These are phyloP conservation scores for Trichoderma guizhouense DNA, from an alignment of 2,329 filamentous ascomycete species.

Conservation along the genomic window DNA sequence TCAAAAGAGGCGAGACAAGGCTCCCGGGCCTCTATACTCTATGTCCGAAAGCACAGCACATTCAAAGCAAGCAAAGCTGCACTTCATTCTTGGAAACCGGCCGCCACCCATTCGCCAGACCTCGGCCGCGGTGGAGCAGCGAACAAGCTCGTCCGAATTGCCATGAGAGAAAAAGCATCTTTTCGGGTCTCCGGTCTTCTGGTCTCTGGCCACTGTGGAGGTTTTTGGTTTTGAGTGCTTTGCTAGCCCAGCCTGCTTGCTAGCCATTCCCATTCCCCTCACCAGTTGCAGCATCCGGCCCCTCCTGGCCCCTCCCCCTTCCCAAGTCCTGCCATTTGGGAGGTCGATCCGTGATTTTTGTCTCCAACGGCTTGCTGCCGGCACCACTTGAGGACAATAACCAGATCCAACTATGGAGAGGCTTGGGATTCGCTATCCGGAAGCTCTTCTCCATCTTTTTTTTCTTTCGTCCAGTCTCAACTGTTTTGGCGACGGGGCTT, in stretches of 20 bases:
- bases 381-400: slow-evolving; percentile 6
- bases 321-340: slow-evolving; percentile 11
- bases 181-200: not conserved
- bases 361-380: slow-evolving; percentile 14
- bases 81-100: not conserved
- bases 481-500: slow-evolving; percentile 9
- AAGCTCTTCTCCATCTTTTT: slow-evolving; percentile 13
- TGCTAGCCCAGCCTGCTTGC: not conserved
- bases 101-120: not conserved
- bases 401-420: slow-evolving; percentile 14
- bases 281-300: slow-evolving; percentile 12
- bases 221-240: slow-evolving; percentile 3
- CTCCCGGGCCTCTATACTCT: not conserved
- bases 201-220: not conserved
- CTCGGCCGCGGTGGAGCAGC: not conserved
- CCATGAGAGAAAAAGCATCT: not conserved
- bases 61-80: not conserved
- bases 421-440: slow-evolving; percentile 13
- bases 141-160: not conserved
- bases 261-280: slow-evolving; percentile 10
- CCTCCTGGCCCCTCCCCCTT: slow-evolving; percentile 15
- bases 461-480: not conserved
- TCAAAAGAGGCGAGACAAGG: slow-evolving; percentile 14
- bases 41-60: not conserved
- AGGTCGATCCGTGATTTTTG: slow-evolving; percentile 12